These are phyloP conservation scores for Sporisorium iseilematis-ciliati DNA, from an alignment of 1,284 basidiomycete genomes.

Conservation along the genomic window DNA sequence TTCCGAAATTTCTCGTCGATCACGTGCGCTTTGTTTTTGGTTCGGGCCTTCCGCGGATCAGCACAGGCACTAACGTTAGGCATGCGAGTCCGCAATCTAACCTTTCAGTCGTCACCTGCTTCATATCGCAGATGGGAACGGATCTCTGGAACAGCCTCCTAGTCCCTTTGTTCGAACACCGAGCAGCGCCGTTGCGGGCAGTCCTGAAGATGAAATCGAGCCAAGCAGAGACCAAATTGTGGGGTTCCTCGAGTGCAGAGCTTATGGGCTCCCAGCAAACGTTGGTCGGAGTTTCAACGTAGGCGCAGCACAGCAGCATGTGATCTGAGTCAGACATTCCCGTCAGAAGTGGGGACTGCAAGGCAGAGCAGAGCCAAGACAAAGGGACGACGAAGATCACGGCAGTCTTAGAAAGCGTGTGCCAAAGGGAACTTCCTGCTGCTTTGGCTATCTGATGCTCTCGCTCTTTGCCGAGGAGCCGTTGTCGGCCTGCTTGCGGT, in stretches of 20 bases:
- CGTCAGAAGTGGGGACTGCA: too few relatives aligned
- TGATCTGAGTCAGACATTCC: too few relatives aligned
- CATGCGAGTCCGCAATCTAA: not conserved
- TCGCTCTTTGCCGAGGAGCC: too few relatives aligned
- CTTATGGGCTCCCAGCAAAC: not conserved
- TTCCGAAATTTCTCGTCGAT: not conserved
- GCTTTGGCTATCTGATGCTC: too few relatives aligned
- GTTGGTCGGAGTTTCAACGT: constrained; percentile 3
- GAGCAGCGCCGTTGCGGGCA: too few relatives aligned
- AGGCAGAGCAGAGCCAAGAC: not conserved
- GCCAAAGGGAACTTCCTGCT: too few relatives aligned
- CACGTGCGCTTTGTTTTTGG: constrained; percentile 1
- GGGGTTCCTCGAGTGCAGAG: not conserved
- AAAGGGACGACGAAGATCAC: not conserved
- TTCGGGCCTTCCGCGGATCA: not conserved
- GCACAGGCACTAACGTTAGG: not conserved
- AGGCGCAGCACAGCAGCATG: constrained; percentile 3
- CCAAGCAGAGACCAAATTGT: not conserved
- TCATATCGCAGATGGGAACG: too few relatives aligned
- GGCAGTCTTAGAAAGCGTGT: not conserved
- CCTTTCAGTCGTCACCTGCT: not conserved
- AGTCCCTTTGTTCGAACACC: too few relatives aligned
- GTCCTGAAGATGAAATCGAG: too few relatives aligned
- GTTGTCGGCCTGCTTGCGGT: too few relatives aligned
- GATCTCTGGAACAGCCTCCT: too few relatives aligned